Conservation (phyloP, 73 alveolate genomes). For the Paramecium primaurelia region DNA sequence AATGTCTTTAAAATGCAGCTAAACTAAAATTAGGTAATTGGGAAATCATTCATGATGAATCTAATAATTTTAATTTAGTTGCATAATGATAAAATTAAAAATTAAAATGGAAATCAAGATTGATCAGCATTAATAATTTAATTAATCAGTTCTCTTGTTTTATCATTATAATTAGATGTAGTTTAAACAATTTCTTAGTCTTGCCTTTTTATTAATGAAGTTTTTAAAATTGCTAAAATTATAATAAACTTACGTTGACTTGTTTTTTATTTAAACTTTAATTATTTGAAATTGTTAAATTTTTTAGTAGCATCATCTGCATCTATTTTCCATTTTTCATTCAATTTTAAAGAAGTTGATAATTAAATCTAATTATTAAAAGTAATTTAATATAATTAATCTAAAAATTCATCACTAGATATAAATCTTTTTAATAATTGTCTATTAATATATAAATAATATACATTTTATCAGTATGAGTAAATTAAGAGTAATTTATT, state of each 20-base stretch:
- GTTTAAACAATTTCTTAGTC: background rate
- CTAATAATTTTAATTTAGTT: background rate
- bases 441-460: background rate
- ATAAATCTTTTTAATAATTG: constrained; percentile 4
- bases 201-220: background rate
- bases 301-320: constrained; percentile 15
- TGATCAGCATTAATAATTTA: background rate
- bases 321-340: constrained; percentile 41
- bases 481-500: background rate
- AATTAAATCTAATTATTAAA: background rate
- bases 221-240: background rate
- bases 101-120: background rate
- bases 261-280: background rate
- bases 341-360: background rate
- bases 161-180: background rate
- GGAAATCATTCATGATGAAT: constrained; percentile 23
- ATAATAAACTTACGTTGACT: background rate
- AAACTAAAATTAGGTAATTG: constrained; percentile 12
- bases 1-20: background rate
- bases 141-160: background rate
- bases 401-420: constrained; percentile 48
- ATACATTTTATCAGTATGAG: constrained; percentile 41
- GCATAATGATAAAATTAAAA: background rate
- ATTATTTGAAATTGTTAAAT: background rate
- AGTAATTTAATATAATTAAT: constrained; percentile 22